A percentile compares a stretch with the other conserved stretches of the same genome.
Evolutionary conservation across 164 flowering plant species (phyloP).

Genomic region (Chimonanthus salicifolius): DNA sequence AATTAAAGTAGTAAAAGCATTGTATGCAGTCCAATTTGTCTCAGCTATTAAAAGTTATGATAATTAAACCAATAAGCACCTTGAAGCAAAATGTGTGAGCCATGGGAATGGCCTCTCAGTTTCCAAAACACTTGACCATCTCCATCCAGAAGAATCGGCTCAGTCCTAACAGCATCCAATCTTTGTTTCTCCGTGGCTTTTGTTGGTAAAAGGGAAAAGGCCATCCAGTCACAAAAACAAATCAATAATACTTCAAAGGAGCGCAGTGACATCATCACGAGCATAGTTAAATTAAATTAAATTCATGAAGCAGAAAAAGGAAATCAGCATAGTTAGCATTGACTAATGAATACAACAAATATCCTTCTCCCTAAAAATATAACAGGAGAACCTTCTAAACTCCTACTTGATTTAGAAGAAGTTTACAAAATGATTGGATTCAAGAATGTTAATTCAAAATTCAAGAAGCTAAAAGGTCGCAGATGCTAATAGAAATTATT

Average conservation of each 20-base stretch:
- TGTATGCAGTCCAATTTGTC: neutral
- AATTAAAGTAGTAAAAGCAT: too few relatives aligned
- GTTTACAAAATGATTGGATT: too few relatives aligned
- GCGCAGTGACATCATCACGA: neutral
- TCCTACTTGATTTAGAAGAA: too few relatives aligned
- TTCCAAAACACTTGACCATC: constrained; percentile 66
- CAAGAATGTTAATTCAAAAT: too few relatives aligned
- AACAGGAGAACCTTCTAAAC: neutral
- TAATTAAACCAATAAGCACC: constrained; percentile 29
- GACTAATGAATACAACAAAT: too few relatives aligned
- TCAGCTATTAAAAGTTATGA: neutral
- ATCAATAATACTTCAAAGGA: neutral
- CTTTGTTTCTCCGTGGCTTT: constrained; percentile 28
- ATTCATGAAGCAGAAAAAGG: neutral
- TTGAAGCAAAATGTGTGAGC: constrained; percentile 50
- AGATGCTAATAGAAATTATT: too few relatives aligned
- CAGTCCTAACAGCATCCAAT: constrained; percentile 62
- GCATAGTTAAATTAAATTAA: too few relatives aligned
- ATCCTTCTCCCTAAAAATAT: too few relatives aligned
- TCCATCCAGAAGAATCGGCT: constrained; percentile 44
- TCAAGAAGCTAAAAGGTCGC: too few relatives aligned
- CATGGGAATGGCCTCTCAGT: constrained; percentile 33
- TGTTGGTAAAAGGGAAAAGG: neutral
- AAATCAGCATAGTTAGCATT: neutral
- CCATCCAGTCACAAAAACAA: neutral